Conservation (phyloP, 768 basidiomycete species). For the Tubosaeta sp. region DNA sequence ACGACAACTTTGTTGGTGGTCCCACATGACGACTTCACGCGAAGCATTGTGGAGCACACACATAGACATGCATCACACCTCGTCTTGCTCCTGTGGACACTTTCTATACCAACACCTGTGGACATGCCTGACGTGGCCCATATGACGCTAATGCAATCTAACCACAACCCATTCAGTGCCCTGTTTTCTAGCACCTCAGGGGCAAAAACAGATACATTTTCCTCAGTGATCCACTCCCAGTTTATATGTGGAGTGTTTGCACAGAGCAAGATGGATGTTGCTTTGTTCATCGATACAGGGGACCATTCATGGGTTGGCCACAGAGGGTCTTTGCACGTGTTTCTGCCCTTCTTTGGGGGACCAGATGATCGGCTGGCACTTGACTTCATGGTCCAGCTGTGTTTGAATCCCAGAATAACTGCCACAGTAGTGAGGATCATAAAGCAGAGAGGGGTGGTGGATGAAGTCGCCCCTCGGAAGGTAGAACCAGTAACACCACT, state of each 20-base stretch:
- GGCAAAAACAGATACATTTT: conserved; percentile 34
- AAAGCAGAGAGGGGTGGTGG: conserved; percentile 39
- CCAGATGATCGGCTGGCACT: conserved; percentile 91
- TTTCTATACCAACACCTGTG: conserved; percentile 27
- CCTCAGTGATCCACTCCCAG: conserved; percentile 57
- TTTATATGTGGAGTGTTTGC: conserved; percentile 81
- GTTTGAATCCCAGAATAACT: conserved; percentile 56
- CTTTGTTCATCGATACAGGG: conserved; percentile 73
- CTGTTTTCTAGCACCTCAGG: conserved; percentile 39
- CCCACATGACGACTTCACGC: conserved; percentile 66
- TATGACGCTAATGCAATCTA: conserved; percentile 6
- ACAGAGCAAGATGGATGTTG: conserved; percentile 39
- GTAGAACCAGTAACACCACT: not conserved
- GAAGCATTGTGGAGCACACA: conserved; percentile 67
- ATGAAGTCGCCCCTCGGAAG: not conserved
- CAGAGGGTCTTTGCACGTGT: conserved; percentile 55
- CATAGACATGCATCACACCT: conserved; percentile 57
- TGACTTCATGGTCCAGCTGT: conserved; percentile 80
- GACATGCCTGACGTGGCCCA: not conserved
- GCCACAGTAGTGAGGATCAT: conserved; percentile 73
- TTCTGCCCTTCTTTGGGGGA: conserved; percentile 91
- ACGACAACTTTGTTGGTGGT: conserved; percentile 69
- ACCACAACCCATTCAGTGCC: conserved; percentile 65
- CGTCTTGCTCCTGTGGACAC: conserved; percentile 80
- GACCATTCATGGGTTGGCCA: conserved; percentile 20